Conservation (phyloP, 306 rosid genomes). For the Trichosanthes truncata region DNA sequence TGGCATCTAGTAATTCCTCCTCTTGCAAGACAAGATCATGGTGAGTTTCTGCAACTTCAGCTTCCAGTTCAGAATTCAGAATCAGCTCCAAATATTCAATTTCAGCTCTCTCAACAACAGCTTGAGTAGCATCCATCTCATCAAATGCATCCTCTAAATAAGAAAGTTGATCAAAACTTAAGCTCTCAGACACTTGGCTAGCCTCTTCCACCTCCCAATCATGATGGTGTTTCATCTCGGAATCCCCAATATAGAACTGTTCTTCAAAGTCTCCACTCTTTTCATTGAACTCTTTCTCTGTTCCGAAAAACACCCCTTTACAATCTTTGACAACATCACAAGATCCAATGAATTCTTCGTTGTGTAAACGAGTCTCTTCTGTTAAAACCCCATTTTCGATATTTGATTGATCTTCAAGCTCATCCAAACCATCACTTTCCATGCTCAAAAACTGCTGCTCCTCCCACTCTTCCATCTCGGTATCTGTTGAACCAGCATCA, state of each 20-base stretch:
- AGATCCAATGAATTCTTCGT: slow-evolving; percentile 4
- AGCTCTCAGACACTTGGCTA: slow-evolving; percentile 5
- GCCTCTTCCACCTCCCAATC: slow-evolving; percentile 23
- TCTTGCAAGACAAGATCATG: neutral
- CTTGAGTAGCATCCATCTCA: slow-evolving; percentile 15
- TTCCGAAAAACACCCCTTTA: neutral
- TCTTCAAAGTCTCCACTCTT: slow-evolving; percentile 25
- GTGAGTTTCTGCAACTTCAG: slow-evolving; percentile 11
- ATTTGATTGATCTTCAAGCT: slow-evolving; percentile 21
- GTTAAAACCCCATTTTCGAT: slow-evolving; percentile 21
- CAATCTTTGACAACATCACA: neutral
- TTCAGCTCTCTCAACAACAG: slow-evolving; percentile 15
- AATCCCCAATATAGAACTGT: slow-evolving; percentile 3
- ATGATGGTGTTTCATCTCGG: slow-evolving; percentile 13
- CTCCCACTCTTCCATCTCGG: slow-evolving; percentile 43
- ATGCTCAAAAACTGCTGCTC: slow-evolving; percentile 21
- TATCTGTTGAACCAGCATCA: slow-evolving; percentile 25
- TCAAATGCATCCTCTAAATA: slow-evolving; percentile 19
- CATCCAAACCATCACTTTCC: slow-evolving; percentile 25
- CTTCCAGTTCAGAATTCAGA: slow-evolving; percentile 4
- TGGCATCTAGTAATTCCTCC: neutral
- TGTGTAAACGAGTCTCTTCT: slow-evolving; percentile 18
- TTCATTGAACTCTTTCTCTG: slow-evolving; percentile 13
- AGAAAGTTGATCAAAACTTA: slow-evolving; percentile 25
- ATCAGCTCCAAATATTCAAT: slow-evolving; percentile 10